Percentiles rank a stretch among this genome's conserved stretches.
Conservation (phyloP, 1,284 basidiomycete species). For the Fereydounia khargensis region DNA sequence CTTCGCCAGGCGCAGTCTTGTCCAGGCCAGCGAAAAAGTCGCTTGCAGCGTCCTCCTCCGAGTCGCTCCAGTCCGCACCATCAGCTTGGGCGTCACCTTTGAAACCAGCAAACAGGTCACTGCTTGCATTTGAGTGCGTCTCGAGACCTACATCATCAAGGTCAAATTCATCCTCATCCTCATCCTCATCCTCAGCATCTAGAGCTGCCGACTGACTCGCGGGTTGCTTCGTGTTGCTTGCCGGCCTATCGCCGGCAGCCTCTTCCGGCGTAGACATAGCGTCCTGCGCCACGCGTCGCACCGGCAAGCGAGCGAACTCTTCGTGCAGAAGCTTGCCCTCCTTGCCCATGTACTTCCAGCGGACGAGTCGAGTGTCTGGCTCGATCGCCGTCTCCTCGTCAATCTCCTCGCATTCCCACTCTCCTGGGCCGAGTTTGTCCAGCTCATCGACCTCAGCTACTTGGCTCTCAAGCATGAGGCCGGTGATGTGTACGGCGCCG, state of each 20-base stretch:
- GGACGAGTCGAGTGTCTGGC: conserved; percentile 12
- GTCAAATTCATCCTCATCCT: conserved; percentile 19
- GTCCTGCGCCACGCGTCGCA: conserved; percentile 6
- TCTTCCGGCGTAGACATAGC: not conserved
- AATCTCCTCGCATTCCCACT: conserved; percentile 26
- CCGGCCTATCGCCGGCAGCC: not conserved
- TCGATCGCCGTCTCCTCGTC: conserved; percentile 4
- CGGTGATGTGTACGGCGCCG: conserved; percentile 41
- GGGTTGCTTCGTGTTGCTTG: too few species aligned
- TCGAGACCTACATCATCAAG: conserved; percentile 10
- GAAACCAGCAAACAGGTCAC: conserved; percentile 31
- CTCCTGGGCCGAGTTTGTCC: conserved; percentile 9
- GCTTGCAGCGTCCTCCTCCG: not conserved
- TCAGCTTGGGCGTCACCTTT: conserved; percentile 25
- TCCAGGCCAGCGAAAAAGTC: conserved; percentile 13
- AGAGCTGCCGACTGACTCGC: too few species aligned
- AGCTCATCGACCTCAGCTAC: conserved; percentile 11
- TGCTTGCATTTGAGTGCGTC: conserved; percentile 15
- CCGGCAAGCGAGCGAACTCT: conserved; percentile 20
- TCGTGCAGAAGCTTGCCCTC: conserved; percentile 30
- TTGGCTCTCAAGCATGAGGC: conserved; percentile 27
- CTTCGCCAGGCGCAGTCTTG: too few species aligned
- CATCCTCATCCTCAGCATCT: conserved; percentile 4
- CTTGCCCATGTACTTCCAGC: conserved; percentile 26
- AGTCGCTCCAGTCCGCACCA: not conserved